phyloP scores from a whole-genome alignment of 2,329 filamentous ascomycete genomes.

The Mycosphaerelloides madeirae region DNA sequence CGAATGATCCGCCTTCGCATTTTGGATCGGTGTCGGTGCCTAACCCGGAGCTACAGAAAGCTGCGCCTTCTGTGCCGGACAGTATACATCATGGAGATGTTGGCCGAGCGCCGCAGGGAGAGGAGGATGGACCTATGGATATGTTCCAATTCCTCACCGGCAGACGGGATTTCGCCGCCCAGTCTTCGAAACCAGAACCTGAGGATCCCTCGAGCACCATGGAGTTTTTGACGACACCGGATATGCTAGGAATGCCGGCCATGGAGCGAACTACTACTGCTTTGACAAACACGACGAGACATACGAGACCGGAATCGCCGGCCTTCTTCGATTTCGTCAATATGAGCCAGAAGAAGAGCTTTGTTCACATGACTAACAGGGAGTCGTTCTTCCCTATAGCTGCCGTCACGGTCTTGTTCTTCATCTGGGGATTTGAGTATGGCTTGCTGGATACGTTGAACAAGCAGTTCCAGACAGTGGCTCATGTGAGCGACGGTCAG shows the following conservation, averaged over 20 bases:
- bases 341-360: slow-evolving; percentile 63
- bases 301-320: slow-evolving; percentile 34
- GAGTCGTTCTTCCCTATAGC: slow-evolving; percentile 69
- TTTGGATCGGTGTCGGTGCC: slow-evolving; percentile 22
- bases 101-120: slow-evolving; percentile 11
- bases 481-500: slow-evolving; percentile 57
- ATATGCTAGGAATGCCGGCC: slow-evolving; percentile 30
- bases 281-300: slow-evolving; percentile 36
- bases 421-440: slow-evolving; percentile 88
- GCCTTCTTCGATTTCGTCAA: slow-evolving; percentile 75
- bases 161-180: slow-evolving; percentile 5
- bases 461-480: slow-evolving; percentile 59
- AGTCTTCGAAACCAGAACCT: not conserved
- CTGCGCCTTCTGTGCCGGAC: slow-evolving; percentile 12
- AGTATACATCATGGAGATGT: slow-evolving; percentile 25
- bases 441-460: slow-evolving; percentile 81
- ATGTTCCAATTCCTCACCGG: slow-evolving; percentile 51
- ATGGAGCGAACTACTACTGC: slow-evolving; percentile 37
- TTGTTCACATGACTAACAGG: slow-evolving; percentile 58
- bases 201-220: slow-evolving; percentile 40
- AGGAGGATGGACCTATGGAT: slow-evolving; percentile 27
- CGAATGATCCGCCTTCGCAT: slow-evolving; percentile 33
- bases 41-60: slow-evolving; percentile 8
- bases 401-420: slow-evolving; percentile 74
- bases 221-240: slow-evolving; percentile 52